Percentiles rank a stretch among this genome's conserved stretches.
Conservation (phyloP, 768 basidiomycete genomes). For the Ramaria rubella region DNA sequence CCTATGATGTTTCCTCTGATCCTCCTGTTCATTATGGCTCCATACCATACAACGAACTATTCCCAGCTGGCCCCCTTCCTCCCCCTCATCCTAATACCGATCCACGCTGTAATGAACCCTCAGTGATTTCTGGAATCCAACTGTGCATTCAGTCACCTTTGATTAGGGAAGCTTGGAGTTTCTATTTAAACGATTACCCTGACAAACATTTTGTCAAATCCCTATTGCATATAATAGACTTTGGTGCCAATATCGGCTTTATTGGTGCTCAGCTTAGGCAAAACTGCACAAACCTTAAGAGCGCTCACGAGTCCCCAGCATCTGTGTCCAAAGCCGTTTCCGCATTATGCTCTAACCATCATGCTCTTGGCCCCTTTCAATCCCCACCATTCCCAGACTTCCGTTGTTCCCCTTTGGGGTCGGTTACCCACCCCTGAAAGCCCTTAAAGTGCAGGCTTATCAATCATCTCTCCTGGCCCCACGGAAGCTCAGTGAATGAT, state of each 20-base stretch:
- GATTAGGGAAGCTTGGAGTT: background rate
- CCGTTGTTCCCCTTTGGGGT: slow-evolving; percentile 18
- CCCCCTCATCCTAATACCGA: slow-evolving; percentile 9
- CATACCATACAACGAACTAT: background rate
- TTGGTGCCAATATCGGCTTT: slow-evolving; percentile 11
- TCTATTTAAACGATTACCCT: slow-evolving; percentile 7
- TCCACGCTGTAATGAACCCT: background rate
- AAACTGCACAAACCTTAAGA: slow-evolving; percentile 16
- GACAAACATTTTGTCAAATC: slow-evolving; percentile 9
- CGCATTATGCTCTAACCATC: no score
- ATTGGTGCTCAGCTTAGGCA: slow-evolving; percentile 2
- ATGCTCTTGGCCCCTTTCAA: slow-evolving; percentile 18
- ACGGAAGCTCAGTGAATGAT: no score
- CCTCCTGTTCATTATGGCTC: background rate
- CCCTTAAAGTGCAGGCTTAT: no score
- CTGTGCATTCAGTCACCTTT: background rate
- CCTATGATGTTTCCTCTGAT: background rate
- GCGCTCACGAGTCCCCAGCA: slow-evolving; percentile 13
- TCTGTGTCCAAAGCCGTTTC: no score
- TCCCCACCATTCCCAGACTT: slow-evolving; percentile 16
- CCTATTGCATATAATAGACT: no score
- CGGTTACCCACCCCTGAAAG: slow-evolving; percentile 13
- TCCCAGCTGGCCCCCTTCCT: background rate
- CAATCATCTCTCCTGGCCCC: no score
- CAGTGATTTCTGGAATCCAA: background rate